Base-by-base conservation (phyloP, 2,329 filamentous ascomycete species). In the Spiromastix sp. region DNA sequence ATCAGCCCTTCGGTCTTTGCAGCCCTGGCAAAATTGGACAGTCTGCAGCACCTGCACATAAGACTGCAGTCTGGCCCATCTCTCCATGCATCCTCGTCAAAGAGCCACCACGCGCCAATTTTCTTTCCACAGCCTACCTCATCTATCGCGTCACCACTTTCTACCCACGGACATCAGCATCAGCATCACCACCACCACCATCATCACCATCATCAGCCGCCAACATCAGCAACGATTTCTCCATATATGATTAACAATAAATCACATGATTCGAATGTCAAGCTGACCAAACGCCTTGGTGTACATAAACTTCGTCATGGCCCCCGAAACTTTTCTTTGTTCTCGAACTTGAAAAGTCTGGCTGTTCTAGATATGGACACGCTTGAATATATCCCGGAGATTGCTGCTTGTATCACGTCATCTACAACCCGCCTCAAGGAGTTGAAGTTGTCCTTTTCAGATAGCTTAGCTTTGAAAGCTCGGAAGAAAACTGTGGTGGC, bases 351-450 rank as follows among this genome's bases (percentile, higher is more conserved):
- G 10, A 68, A 66, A 42, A 66, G 50, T 4, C 56, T 80, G 10
- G 57, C 66, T 3, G 57, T 79, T 5, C 58, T 79, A 21, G 75
- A 80, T 42, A 77, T 80, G 34, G 75, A 79, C 40, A 65, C 57
- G 18, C 57, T 77, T 4, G 71, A 76, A 21, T 59, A 73, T 20
- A 47, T 77, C 9, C 51, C 61, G 2, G 76, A 79, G 51, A 61
- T 80, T 41, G 69, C 66, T 41, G 48, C 60, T 4, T 77, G 73
- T 45, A 56, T 80, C 16, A 60, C 60, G 8, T 70, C 71, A 42
- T 78, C 70, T 1, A 63, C 68, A 2, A 61, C 67, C 2, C 72
- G 72, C 0, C 57, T 80, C 15, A 67, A 60, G 15, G 65, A 69
- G 30, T 55, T 80, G 17, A 65, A 69, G 33, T 53, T 80, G 10